phyloP scores from a whole-genome alignment of 441 rosid species.

The Gossypium davidsonii region DNA sequence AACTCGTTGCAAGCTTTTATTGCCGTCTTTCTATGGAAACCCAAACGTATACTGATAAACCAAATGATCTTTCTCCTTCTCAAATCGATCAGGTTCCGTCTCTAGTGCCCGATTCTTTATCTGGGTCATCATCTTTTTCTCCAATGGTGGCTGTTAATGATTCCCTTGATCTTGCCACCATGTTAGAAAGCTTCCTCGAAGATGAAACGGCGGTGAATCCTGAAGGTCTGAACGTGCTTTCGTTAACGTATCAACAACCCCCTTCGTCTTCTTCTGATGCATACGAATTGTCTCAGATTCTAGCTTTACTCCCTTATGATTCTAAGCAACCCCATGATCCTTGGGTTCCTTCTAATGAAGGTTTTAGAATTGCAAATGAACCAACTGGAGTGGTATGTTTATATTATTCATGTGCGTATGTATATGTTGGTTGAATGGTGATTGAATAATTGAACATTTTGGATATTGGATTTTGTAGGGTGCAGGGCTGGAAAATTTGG shows the following conservation, averaged over 20 bases:
- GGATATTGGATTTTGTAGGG: conserved; percentile 41
- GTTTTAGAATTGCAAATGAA: not conserved
- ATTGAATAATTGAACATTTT: not conserved
- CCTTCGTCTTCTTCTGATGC: not conserved
- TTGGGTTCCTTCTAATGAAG: not conserved
- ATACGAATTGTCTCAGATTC: not conserved
- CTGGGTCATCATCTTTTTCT: not conserved
- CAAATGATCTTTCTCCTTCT: not conserved
- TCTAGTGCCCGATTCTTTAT: not conserved
- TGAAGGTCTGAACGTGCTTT: not conserved
- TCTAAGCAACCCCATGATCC: not conserved
- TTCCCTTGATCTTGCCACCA: not conserved
- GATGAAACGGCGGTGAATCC: not conserved
- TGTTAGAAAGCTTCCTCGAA: not conserved
- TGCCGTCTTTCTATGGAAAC: not conserved
- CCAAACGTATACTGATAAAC: not conserved
- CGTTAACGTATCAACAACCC: not conserved
- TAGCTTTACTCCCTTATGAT: not conserved
- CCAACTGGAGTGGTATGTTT: conserved; percentile 50
- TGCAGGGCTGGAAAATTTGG: conserved; percentile 69
- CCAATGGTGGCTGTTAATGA: not conserved
- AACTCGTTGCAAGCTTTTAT: not conserved
- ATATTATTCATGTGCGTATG: not conserved
- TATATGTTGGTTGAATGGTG: not conserved
- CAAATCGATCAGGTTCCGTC: not conserved